Evolutionary conservation across 768 basidiomycete species (phyloP), one percentile per base, ranked within the genome.

Genomic region (Vararia minispora): DNA sequence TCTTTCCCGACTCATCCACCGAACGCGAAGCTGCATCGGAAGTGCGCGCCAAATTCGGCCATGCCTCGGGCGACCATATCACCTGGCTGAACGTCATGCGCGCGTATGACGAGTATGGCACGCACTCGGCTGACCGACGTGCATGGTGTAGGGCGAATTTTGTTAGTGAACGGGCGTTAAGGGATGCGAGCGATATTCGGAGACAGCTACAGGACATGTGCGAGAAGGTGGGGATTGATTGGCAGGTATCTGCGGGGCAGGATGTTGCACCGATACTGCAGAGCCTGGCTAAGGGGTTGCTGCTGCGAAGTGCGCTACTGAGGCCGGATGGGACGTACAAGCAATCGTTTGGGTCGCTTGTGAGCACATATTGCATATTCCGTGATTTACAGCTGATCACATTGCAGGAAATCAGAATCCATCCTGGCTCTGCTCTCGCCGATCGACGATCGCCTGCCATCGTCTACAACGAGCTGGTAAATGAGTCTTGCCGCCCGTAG

Each of bases 381-480:
- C 22, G 8, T 28, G 29, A 13, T 20, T 32, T 35, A 31, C 43
- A 56, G 11, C 17, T 9, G 32, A 1, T 44, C 32, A 16, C 46
- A 68, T 25, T 11, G 18, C n/a, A 29, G 64, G 87, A 57, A 17
- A 69, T 98, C 41, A 94, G 92, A 56, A 84, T 99, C 16, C 90
- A 98, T 52, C 95, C 94, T 0, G 73, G 83, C 22, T 97, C 92
- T 22, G 69, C 74, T 3, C 53, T 98, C 50, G 73, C 71, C 49
- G 79, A 83, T 47, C 88, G 84, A 53, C 87, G 85, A 54, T 74
- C 79, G 0, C 78, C 79, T 0, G 88, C 82, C 5, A 89, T 99
- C 45, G 71, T 99, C 26, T 99, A 86, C 54, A 83, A 94, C 55
- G 95, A 99, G 53, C 61, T 99, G 53, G 94, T 95, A 44, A 52